Evolutionary conservation across 106 monocot species (phyloP).

Genomic region (Dioscorea dumetorum): DNA sequence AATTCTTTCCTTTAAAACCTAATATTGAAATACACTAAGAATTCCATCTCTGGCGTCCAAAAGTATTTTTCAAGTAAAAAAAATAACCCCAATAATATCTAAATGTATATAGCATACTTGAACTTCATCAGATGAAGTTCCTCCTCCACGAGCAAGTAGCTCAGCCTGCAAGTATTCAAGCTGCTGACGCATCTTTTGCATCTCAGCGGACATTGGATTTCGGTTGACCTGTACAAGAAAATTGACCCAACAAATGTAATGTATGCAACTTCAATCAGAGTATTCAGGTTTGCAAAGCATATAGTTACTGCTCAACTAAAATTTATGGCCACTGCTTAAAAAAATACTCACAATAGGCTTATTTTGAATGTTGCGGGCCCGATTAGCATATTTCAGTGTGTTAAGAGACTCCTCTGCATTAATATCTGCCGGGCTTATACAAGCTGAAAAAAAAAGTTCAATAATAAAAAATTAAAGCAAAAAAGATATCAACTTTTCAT

Average conservation of each 20-base stretch:
- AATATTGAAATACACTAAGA: background rate
- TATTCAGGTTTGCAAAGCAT: background rate
- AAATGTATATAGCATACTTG: constrained; percentile 29
- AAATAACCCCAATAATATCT: no score
- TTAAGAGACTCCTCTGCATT: constrained; percentile 97
- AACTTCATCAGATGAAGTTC: constrained; percentile 53
- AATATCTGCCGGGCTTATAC: constrained; percentile 98
- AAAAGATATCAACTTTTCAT: no score
- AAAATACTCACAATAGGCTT: constrained; percentile 76
- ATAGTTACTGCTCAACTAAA: background rate
- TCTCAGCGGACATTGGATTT: constrained; percentile 84
- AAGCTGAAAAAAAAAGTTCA: constrained; percentile 39
- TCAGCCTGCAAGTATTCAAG: constrained; percentile 95
- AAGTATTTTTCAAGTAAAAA: no score
- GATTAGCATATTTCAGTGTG: constrained; percentile 98
- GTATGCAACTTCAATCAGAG: background rate
- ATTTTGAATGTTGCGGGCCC: constrained; percentile 97
- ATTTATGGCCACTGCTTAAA: background rate
- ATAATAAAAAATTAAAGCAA: no score
- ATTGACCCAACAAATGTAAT: background rate
- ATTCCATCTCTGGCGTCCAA: background rate
- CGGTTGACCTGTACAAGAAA: constrained; percentile 68
- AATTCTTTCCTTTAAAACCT: constrained; percentile 86
- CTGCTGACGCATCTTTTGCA: constrained; percentile 92
- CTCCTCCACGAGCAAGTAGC: constrained; percentile 68